These are phyloP conservation scores for Neoboletus magnificus DNA, from an alignment of 768 basidiomycete genomes.

Conservation along the genomic window DNA sequence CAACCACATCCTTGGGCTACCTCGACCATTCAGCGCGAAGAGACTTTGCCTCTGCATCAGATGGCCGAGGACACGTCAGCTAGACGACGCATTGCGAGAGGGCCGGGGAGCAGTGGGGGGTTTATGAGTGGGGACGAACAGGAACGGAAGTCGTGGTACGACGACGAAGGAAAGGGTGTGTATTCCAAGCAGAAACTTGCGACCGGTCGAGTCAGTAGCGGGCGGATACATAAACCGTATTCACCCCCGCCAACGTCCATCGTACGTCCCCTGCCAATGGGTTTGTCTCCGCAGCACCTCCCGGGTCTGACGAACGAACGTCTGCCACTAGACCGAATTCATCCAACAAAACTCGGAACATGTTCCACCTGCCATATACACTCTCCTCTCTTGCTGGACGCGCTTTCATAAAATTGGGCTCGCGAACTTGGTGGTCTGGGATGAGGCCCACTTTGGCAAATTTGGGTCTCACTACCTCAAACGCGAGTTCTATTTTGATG, in stretches of 20 bases:
- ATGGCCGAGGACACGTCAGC: constrained; percentile 49
- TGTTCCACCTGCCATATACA: constrained; percentile 80
- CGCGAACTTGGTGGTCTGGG: constrained; percentile 88
- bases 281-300: constrained; percentile 7
- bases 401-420: constrained; percentile 91
- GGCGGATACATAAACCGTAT: constrained; percentile 56
- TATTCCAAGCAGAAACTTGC: constrained; percentile 46
- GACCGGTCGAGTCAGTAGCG: constrained; percentile 46
- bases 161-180: constrained; percentile 67
- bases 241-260: constrained; percentile 66
- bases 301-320: background rate
- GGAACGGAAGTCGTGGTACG: constrained; percentile 36
- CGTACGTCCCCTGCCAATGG: constrained; percentile 35
- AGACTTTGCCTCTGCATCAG: constrained; percentile 49
- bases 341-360: constrained; percentile 76
- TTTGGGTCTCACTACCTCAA: constrained; percentile 98
- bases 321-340: constrained; percentile 58
- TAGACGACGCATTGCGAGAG: constrained; percentile 43
- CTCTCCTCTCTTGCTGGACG: constrained; percentile 91
- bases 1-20: constrained; percentile 30
- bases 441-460: constrained; percentile 99
- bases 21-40: constrained; percentile 28
- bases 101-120: constrained; percentile 32
- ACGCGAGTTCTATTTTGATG: constrained; percentile 99
- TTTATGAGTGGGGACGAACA: constrained; percentile 27